Percentiles rank a stretch among this genome's conserved stretches.
Evolutionary conservation across 2,329 filamentous ascomycete genomes (phyloP).

Genomic region (Periconia digitata): DNA sequence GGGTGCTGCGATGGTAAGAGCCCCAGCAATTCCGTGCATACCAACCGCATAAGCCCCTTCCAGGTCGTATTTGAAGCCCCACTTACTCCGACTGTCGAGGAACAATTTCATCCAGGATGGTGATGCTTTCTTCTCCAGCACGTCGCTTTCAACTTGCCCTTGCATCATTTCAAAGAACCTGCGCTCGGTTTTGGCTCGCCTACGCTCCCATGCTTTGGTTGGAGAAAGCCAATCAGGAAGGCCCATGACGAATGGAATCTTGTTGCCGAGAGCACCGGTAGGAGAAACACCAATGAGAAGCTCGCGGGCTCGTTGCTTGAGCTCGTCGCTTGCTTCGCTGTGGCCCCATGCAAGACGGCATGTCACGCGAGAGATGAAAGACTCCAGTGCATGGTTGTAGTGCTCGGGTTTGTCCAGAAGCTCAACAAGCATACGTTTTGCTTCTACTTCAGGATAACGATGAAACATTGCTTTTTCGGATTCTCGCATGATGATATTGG

Average conservation of each 20-base stretch:
- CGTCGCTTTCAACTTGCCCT: slow-evolving; percentile 40
- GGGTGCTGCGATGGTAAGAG: slow-evolving; percentile 49
- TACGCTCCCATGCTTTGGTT: slow-evolving; percentile 49
- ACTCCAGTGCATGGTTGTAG: slow-evolving; percentile 49
- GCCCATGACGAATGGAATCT: slow-evolving; percentile 49
- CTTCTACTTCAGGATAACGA: slow-evolving; percentile 49
- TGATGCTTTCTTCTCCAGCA: slow-evolving; percentile 36
- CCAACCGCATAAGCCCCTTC: slow-evolving; percentile 51
- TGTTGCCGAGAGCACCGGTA: slow-evolving; percentile 49
- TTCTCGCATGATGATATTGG: slow-evolving; percentile 49
- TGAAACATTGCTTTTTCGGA: slow-evolving; percentile 46
- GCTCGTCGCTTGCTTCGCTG: slow-evolving; percentile 47
- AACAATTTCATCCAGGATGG: slow-evolving; percentile 49
- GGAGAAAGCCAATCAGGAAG: slow-evolving; percentile 47
- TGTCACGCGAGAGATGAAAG: slow-evolving; percentile 51
- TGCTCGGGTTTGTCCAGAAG: slow-evolving; percentile 45
- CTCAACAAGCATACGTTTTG: slow-evolving; percentile 49
- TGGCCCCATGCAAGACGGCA: slow-evolving; percentile 51
- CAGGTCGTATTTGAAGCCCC: slow-evolving; percentile 46
- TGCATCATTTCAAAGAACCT: slow-evolving; percentile 50
- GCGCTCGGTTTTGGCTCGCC: slow-evolving; percentile 46
- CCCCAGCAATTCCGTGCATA: slow-evolving; percentile 52
- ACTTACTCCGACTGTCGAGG: slow-evolving; percentile 42
- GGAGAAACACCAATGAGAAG: slow-evolving; percentile 50
- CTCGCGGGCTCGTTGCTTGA: slow-evolving; percentile 51